Evolutionary conservation across 805 yeast species (phyloP), one percentile per base, ranked within the genome.

Genomic region (Pichia cabralensis): DNA sequence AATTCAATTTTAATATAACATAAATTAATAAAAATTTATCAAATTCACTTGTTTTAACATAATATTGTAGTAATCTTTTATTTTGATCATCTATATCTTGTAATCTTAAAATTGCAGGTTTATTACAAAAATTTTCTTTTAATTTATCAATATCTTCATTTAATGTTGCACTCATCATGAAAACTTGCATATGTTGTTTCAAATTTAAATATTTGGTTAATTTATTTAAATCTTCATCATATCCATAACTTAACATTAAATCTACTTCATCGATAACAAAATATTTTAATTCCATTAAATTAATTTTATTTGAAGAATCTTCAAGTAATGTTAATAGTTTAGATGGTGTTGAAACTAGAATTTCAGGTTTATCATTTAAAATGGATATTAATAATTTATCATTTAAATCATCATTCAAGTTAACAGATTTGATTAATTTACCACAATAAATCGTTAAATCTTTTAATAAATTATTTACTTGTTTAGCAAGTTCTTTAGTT

Each of bases 261-360:
- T 92, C 98, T 20, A 92, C 97, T 60, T 92, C 98, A 62, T 92
- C 98, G 42, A 89, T 81, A 21, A 85, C 94, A 31, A 92, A 60
- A 51, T 72, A 83, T 41, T 70, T 69, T 36, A 92, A 66, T 20
- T 66, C 57, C 17, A 69, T 65, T 35, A 80, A 61, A 34, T 73
- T 68, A 13, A 83, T 55, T n/a, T n/a, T n/a, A 7, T 38, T 57
- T 23, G 48, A 56, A 30, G 55, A 56, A 38, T 62, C 64, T 37
- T 76, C 77, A 34, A 81, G 51, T 8, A 67, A 48, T 32, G 65
- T 62, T 14, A 80, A 63, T 36, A 88, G 67, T 49, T 80, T 77
- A 4, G 94, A 70, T 10, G 98, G 98, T 0, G 98, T 92, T 2
- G 95, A 71, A 12, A 92, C 71, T 12, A 89, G 61, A 20, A 92